A percentile compares a stretch with the other conserved stretches of the same genome.
Evolutionary conservation across 768 basidiomycete species (phyloP).

Genomic region (Chlorophyllum brunneum): DNA sequence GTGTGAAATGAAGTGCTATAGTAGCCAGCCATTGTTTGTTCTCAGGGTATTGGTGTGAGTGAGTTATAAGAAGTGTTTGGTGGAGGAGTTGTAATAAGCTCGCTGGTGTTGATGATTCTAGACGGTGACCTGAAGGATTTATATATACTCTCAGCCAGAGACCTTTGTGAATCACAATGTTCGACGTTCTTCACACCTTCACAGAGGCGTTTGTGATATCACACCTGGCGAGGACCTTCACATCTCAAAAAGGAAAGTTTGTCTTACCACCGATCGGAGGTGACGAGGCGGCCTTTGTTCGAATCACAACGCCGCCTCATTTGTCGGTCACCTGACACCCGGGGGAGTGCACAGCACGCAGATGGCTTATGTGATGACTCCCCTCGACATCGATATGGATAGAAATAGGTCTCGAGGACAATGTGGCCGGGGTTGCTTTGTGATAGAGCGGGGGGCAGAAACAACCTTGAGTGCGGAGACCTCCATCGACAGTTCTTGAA

Average conservation of each 20-base stretch:
- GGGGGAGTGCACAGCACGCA: no score
- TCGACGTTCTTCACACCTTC: neutral
- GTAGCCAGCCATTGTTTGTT: slow-evolving; percentile 8
- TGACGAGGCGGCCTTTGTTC: neutral
- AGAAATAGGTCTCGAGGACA: no score
- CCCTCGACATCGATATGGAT: no score
- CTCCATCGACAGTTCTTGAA: no score
- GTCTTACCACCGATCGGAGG: neutral
- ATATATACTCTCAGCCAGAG: neutral
- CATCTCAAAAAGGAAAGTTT: slow-evolving; percentile 1
- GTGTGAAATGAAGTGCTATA: slow-evolving; percentile 9
- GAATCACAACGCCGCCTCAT: neutral
- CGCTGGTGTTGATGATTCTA: neutral
- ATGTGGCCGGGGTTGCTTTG: no score
- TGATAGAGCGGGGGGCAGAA: no score
- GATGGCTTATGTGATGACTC: no score
- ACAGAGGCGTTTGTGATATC: neutral
- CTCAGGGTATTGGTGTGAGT: no score
- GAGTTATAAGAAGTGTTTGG: neutral
- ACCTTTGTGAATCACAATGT: neutral
- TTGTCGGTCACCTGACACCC: neutral
- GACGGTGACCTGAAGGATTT: neutral
- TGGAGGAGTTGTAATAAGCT: neutral
- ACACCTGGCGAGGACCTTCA: neutral
- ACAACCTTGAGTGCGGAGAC: no score